Percentiles rank a stretch among this genome's conserved stretches.
These are phyloP conservation scores for Lecanicillium sp. DNA, from an alignment of 2,329 filamentous ascomycete species.

Conservation along the genomic window DNA sequence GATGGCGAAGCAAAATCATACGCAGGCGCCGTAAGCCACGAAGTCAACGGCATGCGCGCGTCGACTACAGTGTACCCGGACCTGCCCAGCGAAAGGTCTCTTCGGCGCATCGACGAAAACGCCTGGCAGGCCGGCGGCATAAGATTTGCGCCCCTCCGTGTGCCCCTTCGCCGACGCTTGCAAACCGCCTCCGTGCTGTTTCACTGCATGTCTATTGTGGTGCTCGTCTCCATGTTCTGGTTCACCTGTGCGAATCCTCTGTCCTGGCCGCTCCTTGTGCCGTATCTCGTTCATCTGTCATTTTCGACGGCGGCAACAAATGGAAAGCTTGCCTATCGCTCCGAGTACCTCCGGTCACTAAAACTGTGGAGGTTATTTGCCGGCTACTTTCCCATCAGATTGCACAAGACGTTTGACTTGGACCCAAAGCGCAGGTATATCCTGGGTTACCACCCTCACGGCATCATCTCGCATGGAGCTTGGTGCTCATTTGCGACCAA, in stretches of 20 bases:
- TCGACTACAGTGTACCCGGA: conserved; percentile 2
- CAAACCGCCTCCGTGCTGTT: conserved; percentile 73
- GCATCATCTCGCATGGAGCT: conserved; percentile 95
- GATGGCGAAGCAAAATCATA: conserved; percentile 4
- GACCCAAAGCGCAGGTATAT: conserved; percentile 85
- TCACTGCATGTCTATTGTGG: conserved; percentile 65
- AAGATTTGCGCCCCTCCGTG: conserved; percentile 73
- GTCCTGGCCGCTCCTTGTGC: conserved; percentile 70
- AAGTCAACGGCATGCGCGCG: background rate
- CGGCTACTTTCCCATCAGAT: conserved; percentile 80
- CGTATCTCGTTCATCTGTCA: conserved; percentile 78
- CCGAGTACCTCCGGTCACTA: conserved; percentile 63
- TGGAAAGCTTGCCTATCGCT: conserved; percentile 67
- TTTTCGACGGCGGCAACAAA: conserved; percentile 71
- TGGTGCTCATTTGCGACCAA: conserved; percentile 89
- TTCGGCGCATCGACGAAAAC: conserved; percentile 2
- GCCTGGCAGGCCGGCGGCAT: conserved; percentile 47
- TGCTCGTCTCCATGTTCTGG: conserved; percentile 74
- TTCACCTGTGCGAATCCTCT: conserved; percentile 84
- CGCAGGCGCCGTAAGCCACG: background rate
- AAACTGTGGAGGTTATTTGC: conserved; percentile 84
- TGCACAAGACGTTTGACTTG: conserved; percentile 79
- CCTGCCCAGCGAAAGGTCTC: conserved; percentile 3
- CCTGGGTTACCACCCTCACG: conserved; percentile 94
- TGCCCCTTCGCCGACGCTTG: conserved; percentile 62